phyloP scores from a whole-genome alignment of 768 basidiomycete genomes.

The Mrakia blollopis region DNA sequence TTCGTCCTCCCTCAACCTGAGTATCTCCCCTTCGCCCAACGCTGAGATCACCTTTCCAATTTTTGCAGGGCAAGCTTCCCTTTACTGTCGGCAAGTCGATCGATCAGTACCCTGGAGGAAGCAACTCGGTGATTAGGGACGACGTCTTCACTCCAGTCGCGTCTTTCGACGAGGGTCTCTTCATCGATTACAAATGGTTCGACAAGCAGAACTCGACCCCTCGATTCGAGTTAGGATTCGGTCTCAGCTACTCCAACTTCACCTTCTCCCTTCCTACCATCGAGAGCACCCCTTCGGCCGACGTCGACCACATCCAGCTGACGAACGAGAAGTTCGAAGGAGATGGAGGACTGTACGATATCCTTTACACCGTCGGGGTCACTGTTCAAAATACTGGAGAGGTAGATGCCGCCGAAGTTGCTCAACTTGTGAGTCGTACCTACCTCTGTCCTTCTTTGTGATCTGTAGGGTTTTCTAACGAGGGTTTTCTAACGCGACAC shows the following conservation, averaged over 20 bases:
- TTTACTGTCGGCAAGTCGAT: conserved; percentile 67
- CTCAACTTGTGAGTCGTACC: conserved; percentile 43
- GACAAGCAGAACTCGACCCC: conserved; percentile 51
- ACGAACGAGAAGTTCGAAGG: conserved; percentile 44
- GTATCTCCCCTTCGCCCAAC: background rate
- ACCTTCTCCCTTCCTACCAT: conserved; percentile 38
- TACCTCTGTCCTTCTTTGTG: background rate
- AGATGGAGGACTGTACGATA: conserved; percentile 41
- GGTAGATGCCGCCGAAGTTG: conserved; percentile 42
- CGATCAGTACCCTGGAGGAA: conserved; percentile 53
- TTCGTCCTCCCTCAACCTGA: background rate
- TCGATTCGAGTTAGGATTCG: conserved; percentile 40
- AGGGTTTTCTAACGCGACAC: background rate
- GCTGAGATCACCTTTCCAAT: background rate
- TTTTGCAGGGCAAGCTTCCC: conserved; percentile 54
- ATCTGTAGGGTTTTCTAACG: too few species aligned
- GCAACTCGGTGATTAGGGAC: conserved; percentile 8
- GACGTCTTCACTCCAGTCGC: conserved; percentile 23
- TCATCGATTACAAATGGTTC: conserved; percentile 34
- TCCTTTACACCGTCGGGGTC: conserved; percentile 38
- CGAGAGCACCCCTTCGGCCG: conserved; percentile 34
- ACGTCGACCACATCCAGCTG: conserved; percentile 39
- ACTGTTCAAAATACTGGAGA: conserved; percentile 45
- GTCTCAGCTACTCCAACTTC: conserved; percentile 41
- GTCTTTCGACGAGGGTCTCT: conserved; percentile 26